phyloP scores from a whole-genome alignment of 345 rosid genomes.

The Eutrema yunnanense region DNA sequence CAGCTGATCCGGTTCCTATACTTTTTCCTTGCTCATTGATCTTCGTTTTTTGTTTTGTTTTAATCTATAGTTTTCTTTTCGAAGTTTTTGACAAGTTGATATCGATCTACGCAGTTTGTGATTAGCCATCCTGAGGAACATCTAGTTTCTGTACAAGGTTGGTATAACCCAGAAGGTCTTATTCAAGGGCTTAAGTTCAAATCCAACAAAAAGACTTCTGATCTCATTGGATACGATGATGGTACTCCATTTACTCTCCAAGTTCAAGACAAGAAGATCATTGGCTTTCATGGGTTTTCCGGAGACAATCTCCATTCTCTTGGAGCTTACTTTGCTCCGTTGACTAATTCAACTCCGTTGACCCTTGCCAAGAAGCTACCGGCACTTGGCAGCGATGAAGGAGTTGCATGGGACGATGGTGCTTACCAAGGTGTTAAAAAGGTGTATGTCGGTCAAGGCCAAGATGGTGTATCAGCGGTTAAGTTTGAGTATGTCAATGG shows the following conservation, averaged over 20 bases:
- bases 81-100: background rate
- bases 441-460: conserved; percentile 20
- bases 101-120: conserved; percentile 12
- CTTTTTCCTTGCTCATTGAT: background rate
- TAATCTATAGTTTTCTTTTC: background rate
- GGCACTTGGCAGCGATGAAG: conserved; percentile 18
- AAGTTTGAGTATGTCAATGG: conserved; percentile 21
- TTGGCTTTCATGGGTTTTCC: conserved; percentile 26
- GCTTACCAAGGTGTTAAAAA: conserved; percentile 23
- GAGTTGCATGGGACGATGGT: conserved; percentile 31
- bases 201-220: conserved; percentile 22
- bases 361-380: background rate
- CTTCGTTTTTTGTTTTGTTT: background rate
- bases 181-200: conserved; percentile 11
- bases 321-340: conserved; percentile 27
- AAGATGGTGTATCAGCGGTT: conserved; percentile 17
- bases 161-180: conserved; percentile 9
- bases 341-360: background rate
- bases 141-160: conserved; percentile 19
- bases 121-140: conserved; percentile 27
- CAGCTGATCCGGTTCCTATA: conserved; percentile 12
- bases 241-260: conserved; percentile 16
- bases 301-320: conserved; percentile 6
- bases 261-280: conserved; percentile 17
- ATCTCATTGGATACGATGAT: conserved; percentile 2